phyloP scores from a whole-genome alignment of 1,139 yeast species.

The Saccharomyces pastorianus region DNA sequence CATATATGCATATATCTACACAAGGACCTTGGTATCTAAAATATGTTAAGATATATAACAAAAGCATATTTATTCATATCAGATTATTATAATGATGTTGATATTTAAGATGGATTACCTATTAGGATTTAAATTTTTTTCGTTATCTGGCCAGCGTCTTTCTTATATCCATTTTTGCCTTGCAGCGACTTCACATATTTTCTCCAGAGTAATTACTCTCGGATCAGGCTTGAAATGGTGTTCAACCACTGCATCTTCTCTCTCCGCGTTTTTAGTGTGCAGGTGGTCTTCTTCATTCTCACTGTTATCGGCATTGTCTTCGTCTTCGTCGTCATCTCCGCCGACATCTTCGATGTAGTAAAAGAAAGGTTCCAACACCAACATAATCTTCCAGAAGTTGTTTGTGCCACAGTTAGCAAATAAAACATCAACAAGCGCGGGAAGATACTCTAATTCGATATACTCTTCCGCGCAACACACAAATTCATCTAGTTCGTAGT shows the following conservation, averaged over 20 bases:
- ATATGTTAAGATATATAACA: not conserved
- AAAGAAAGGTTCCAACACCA: conserved; percentile 31
- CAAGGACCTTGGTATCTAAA: not conserved
- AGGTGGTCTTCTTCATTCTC: not conserved
- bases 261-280: conserved; percentile 1
- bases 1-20: not conserved
- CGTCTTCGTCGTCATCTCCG: conserved; percentile 22
- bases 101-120: not conserved
- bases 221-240: conserved; percentile 28
- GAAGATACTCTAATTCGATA: conserved; percentile 30
- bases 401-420: conserved; percentile 27
- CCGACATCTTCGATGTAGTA: conserved; percentile 31
- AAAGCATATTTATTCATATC: not conserved
- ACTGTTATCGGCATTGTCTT: conserved; percentile 6
- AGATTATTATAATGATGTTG: not conserved
- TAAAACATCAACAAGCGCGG: conserved; percentile 29
- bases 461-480: conserved; percentile 33
- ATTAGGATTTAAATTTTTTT: not conserved
- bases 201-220: conserved; percentile 30
- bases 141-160: not conserved
- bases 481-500: conserved; percentile 31
- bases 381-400: conserved; percentile 31
- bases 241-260: conserved; percentile 9
- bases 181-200: conserved; percentile 32
- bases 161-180: conserved; percentile 31